phyloP scores from a whole-genome alignment of 495 filamentous ascomycete genomes.

The Clohesyomyces aquaticus region DNA sequence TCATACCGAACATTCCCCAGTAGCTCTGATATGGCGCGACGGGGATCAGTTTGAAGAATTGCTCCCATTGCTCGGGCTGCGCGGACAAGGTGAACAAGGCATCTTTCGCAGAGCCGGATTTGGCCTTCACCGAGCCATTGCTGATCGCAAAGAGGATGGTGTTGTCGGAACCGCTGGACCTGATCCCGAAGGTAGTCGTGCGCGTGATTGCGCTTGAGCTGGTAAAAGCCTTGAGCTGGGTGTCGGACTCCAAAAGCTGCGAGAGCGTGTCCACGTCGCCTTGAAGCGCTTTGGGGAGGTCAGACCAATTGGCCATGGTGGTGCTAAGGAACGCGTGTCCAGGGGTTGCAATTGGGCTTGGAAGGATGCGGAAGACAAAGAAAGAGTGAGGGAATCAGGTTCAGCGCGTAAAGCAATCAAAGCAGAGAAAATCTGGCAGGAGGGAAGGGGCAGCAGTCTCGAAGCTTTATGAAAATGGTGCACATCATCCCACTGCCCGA shows the following conservation, averaged over 20 bases:
- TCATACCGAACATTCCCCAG: conserved; percentile 51
- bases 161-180: conserved; percentile 44
- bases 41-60: conserved; percentile 48
- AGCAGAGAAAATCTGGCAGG: not conserved
- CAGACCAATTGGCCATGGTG: conserved; percentile 34
- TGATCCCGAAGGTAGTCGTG: conserved; percentile 47
- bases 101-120: conserved; percentile 34
- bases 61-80: conserved; percentile 50
- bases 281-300: conserved; percentile 28
- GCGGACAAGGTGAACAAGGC: conserved; percentile 45
- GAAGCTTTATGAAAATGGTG: not conserved
- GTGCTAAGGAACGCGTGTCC: not conserved
- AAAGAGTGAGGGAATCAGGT: not conserved
- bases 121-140: conserved; percentile 40
- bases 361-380: not conserved
- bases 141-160: conserved; percentile 44
- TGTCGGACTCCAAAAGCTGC: conserved; percentile 38
- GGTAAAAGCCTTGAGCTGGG: conserved; percentile 47
- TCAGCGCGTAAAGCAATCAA: not conserved
- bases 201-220: conserved; percentile 43
- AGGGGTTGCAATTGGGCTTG: not conserved
- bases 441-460: not conserved
- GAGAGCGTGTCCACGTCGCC: conserved; percentile 26
- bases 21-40: conserved; percentile 47
- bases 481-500: not conserved